Percentiles rank a stretch among this genome's conserved stretches.
These are phyloP conservation scores for Biancaea sappan DNA, from an alignment of 306 rosid genomes.

Conservation along the genomic window DNA sequence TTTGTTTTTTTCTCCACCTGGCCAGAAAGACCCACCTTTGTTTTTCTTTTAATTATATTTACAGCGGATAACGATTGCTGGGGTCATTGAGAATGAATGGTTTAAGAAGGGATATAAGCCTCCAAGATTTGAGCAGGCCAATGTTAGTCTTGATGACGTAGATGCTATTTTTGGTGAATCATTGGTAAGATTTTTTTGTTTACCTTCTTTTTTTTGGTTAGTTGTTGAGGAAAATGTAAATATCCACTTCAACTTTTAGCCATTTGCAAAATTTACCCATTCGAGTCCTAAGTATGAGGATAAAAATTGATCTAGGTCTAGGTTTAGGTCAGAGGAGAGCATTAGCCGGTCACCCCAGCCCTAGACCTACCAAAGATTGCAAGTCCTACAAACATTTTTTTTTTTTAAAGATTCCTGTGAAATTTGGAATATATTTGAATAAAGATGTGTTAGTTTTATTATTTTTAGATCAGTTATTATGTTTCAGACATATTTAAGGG, in stretches of 20 bases:
- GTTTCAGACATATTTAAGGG: too few species aligned
- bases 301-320: too few species aligned
- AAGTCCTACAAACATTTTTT: too few species aligned
- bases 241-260: neutral
- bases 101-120: conserved; percentile 92
- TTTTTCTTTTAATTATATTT: conserved; percentile 32
- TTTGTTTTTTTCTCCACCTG: neutral
- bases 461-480: too few species aligned
- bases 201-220: conserved; percentile 15
- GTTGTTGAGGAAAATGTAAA: neutral
- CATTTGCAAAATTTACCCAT: too few species aligned
- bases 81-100: conserved; percentile 91
- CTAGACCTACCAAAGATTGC: too few species aligned
- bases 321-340: too few species aligned
- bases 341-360: too few species aligned
- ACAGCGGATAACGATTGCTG: conserved; percentile 86
- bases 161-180: conserved; percentile 70
- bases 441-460: too few species aligned
- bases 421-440: too few species aligned
- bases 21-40: conserved; percentile 24
- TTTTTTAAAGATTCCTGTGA: too few species aligned
- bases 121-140: conserved; percentile 74
- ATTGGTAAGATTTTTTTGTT: conserved; percentile 51
- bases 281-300: too few species aligned
- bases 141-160: conserved; percentile 73